These are phyloP conservation scores for Aspergillus fischeri DNA, from an alignment of 2,329 filamentous ascomycete genomes.

Conservation along the genomic window DNA sequence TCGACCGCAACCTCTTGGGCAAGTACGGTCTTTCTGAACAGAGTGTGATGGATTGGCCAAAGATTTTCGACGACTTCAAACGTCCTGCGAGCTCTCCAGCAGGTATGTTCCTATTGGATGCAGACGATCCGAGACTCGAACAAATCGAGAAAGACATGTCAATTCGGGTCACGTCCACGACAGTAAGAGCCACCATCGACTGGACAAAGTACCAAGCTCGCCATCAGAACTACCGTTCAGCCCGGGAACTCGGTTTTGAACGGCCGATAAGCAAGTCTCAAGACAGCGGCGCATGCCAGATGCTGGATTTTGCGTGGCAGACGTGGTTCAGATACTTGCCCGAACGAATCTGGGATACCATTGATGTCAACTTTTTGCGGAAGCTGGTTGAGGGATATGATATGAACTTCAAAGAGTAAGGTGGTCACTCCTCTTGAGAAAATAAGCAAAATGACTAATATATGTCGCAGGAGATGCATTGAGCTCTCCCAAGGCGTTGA, in stretches of 20 bases:
- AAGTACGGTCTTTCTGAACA: conserved; percentile 14
- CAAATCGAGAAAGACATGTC: conserved; percentile 49
- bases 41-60: conserved; percentile 35
- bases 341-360: conserved; percentile 60
- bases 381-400: conserved; percentile 52
- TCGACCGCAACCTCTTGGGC: conserved; percentile 38
- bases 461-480: conserved; percentile 38
- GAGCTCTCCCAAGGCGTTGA: conserved; percentile 73
- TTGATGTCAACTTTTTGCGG: conserved; percentile 60
- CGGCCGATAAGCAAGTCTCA: conserved; percentile 60
- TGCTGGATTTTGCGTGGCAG: conserved; percentile 54
- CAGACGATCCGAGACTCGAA: conserved; percentile 53
- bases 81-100: conserved; percentile 60
- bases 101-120: conserved; percentile 56
- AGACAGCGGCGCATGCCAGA: conserved; percentile 49
- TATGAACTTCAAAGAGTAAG: conserved; percentile 53
- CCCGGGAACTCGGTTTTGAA: conserved; percentile 48
- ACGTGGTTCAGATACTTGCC: conserved; percentile 50
- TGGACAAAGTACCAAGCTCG: conserved; percentile 51
- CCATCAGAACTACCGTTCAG: conserved; percentile 54
- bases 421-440: neutral
- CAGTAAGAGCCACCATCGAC: conserved; percentile 22
- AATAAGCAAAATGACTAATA: neutral
- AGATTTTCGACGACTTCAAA: conserved; percentile 45
- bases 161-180: conserved; percentile 14